phyloP scores from a whole-genome alignment of 2,329 filamentous ascomycete species.

The Curvularia sp. region DNA sequence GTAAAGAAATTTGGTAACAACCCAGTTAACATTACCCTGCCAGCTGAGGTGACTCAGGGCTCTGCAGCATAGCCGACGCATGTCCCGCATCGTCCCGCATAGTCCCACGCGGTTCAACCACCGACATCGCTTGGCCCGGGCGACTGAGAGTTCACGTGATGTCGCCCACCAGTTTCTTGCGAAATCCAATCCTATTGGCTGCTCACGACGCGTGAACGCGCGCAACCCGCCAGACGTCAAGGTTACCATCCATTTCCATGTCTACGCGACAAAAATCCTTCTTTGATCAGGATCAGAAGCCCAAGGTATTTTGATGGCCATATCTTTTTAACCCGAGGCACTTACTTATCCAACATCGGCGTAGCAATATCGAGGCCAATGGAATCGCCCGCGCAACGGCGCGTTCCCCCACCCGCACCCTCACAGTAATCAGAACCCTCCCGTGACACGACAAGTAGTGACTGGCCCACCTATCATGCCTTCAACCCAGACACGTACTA shows the following conservation, averaged over 20 bases:
- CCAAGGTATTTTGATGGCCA: slow-evolving; percentile 44
- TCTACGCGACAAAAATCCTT: slow-evolving; percentile 59
- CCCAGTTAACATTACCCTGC: slow-evolving; percentile 12
- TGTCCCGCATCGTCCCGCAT: slow-evolving; percentile 3
- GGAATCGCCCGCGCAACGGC: slow-evolving; percentile 44
- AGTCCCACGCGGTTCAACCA: neutral
- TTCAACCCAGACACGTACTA: slow-evolving; percentile 61
- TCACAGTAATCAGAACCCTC: slow-evolving; percentile 32
- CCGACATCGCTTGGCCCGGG: slow-evolving; percentile 12
- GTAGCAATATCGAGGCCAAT: slow-evolving; percentile 45
- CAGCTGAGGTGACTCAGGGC: slow-evolving; percentile 7
- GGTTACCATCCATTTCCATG: slow-evolving; percentile 44
- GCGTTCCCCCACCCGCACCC: slow-evolving; percentile 37
- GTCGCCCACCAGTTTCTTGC: slow-evolving; percentile 5
- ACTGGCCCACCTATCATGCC: slow-evolving; percentile 55
- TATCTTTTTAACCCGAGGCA: neutral
- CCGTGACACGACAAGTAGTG: slow-evolving; percentile 43
- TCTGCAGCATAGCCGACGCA: slow-evolving; percentile 6
- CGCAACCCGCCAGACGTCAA: slow-evolving; percentile 12
- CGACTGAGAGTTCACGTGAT: slow-evolving; percentile 21
- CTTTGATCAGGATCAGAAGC: slow-evolving; percentile 57
- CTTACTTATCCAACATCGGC: slow-evolving; percentile 15
- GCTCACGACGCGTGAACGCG: slow-evolving; percentile 28
- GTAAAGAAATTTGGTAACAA: neutral
- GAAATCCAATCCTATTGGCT: slow-evolving; percentile 12